phyloP scores from a whole-genome alignment of 345 rosid species.

The Salix dunnii region DNA sequence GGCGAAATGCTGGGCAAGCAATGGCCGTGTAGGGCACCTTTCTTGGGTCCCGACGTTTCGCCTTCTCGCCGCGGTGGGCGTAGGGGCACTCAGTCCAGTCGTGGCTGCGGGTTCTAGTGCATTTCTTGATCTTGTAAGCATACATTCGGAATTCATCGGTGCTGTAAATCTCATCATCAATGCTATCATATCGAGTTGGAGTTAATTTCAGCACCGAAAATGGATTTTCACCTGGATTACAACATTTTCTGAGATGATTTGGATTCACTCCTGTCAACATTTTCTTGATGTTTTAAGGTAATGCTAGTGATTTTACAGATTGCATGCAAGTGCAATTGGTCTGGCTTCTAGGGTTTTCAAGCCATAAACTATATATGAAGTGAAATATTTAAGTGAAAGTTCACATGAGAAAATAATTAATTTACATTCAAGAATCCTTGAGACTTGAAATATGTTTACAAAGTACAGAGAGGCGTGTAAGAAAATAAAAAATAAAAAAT shows the following conservation, averaged over 20 bases:
- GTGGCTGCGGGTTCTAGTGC: slow-evolving; percentile 24
- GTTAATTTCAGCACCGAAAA: slow-evolving; percentile 22
- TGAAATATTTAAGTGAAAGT: too few species aligned
- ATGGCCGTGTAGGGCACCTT: slow-evolving; percentile 14
- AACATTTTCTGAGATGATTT: neutral
- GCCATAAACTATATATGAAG: too few species aligned
- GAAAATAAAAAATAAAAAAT: neutral
- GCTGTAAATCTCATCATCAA: slow-evolving; percentile 10
- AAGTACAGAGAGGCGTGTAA: neutral
- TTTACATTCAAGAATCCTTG: too few species aligned
- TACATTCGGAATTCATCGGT: slow-evolving; percentile 33
- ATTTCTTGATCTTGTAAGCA: slow-evolving; percentile 25
- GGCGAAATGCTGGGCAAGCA: slow-evolving; percentile 24
- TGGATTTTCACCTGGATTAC: slow-evolving; percentile 33
- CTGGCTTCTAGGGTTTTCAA: too few species aligned
- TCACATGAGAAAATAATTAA: too few species aligned
- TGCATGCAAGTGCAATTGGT: neutral
- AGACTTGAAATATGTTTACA: neutral
- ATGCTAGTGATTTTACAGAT: neutral
- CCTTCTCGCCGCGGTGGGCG: slow-evolving; percentile 33
- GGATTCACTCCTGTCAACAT: slow-evolving; percentile 28
- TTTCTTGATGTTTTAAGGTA: neutral
- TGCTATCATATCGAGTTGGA: neutral
- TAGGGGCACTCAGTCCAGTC: slow-evolving; percentile 36
- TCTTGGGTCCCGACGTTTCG: slow-evolving; percentile 25